Conservation (phyloP, 441 rosid species). For the Erodium trifolium region DNA sequence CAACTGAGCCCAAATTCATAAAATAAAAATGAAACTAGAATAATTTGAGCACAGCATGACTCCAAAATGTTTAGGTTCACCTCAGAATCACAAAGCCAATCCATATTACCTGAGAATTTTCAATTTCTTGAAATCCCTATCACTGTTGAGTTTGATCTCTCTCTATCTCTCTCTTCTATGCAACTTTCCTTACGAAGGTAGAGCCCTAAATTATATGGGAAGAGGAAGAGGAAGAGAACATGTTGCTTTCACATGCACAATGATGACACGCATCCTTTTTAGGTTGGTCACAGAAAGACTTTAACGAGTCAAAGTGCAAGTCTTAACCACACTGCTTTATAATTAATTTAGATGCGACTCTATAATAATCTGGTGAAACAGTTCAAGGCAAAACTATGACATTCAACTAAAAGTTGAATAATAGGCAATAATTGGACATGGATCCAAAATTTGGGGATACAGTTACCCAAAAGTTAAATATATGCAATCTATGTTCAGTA, state of each 20-base stretch:
- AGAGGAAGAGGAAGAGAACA: neutral
- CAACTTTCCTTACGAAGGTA: neutral
- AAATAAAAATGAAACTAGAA: too few relatives aligned
- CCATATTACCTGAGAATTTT: neutral
- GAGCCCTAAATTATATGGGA: neutral
- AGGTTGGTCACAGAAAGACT: neutral
- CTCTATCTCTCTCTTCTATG: neutral
- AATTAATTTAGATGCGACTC: neutral
- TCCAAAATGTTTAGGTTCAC: neutral
- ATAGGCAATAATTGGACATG: neutral
- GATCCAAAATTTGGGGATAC: neutral
- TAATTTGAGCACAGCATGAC: neutral
- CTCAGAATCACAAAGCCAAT: neutral
- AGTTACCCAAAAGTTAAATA: neutral
- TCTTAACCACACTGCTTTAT: neutral
- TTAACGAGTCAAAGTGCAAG: slow-evolving; percentile 1
- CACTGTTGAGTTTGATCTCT: too few relatives aligned
- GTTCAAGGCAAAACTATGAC: neutral
- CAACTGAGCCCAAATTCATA: too few relatives aligned
- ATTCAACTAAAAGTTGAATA: neutral
- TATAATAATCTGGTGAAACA: neutral
- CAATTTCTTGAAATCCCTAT: neutral
- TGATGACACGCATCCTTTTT: neutral
- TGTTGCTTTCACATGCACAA: neutral
- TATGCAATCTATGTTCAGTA: neutral